These are phyloP conservation scores for Kodamaea lidongshanica DNA, from an alignment of 805 yeast genomes.

Conservation along the genomic window DNA sequence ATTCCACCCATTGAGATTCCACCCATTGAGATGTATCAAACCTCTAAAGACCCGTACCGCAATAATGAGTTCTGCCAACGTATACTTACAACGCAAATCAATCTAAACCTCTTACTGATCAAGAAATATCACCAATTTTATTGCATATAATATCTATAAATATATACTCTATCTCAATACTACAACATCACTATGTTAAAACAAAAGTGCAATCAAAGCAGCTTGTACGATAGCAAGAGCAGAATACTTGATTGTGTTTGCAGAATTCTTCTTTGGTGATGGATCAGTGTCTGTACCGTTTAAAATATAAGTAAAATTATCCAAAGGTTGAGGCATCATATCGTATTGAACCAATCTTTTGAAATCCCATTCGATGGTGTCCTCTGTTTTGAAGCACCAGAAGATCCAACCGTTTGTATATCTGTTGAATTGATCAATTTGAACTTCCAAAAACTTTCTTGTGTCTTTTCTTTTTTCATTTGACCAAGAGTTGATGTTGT, in stretches of 20 bases:
- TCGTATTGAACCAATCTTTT: constrained; percentile 41
- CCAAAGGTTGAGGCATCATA: constrained; percentile 59
- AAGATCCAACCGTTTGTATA: constrained; percentile 55
- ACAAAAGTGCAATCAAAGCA: neutral
- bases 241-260: neutral
- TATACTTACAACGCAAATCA: too few relatives aligned
- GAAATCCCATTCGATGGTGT: constrained; percentile 64
- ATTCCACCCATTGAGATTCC: too few relatives aligned
- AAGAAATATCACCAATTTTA: too few relatives aligned
- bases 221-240: neutral
- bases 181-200: too few relatives aligned
- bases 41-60: too few relatives aligned
- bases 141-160: too few relatives aligned
- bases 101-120: too few relatives aligned
- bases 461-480: constrained; percentile 36
- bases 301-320: constrained; percentile 24
- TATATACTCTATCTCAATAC: too few relatives aligned
- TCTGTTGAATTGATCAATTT: constrained; percentile 45
- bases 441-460: constrained; percentile 55
- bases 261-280: constrained; percentile 1
- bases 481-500: constrained; percentile 39
- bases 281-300: constrained; percentile 30
- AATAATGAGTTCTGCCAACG: too few relatives aligned
- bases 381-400: constrained; percentile 68
- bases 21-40: too few relatives aligned